Conservation (phyloP, 176 grass and related monocot species). For the Urochloa ruziziensis region DNA sequence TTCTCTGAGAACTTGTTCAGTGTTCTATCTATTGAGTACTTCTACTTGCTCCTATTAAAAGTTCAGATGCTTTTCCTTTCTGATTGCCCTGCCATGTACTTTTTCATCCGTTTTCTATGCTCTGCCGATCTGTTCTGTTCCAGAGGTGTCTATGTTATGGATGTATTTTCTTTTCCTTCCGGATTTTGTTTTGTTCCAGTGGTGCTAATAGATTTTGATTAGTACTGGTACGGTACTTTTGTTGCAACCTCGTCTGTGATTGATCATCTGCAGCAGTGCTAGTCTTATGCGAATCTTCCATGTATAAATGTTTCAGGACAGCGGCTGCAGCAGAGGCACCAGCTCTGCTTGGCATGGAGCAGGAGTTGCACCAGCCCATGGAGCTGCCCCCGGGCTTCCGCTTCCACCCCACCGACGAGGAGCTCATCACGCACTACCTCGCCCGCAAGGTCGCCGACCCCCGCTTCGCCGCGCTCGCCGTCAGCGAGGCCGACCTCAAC, state of each 20-base stretch:
- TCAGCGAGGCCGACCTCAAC: constrained; percentile 70
- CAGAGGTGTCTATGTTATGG: neutral
- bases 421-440: constrained; percentile 88
- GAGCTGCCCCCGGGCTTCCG: constrained; percentile 72
- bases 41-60: constrained; percentile 2
- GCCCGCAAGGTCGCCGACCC: constrained; percentile 57
- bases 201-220: neutral
- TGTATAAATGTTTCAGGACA: constrained; percentile 32
- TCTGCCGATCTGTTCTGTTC: neutral
- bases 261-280: neutral
- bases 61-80: neutral
- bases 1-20: neutral
- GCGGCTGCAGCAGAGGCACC: neutral
- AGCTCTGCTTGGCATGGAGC: constrained; percentile 28
- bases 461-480: constrained; percentile 45
- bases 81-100: neutral
- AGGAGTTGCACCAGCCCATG: constrained; percentile 43
- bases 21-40: neutral
- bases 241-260: neutral
- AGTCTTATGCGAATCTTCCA: neutral
- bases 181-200: constrained; percentile 3
- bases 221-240: neutral
- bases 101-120: neutral
- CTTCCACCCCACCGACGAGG: constrained; percentile 78
- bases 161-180: neutral